Conservation (phyloP, 2,329 filamentous ascomycete genomes). For the Microdochium bolleyi region DNA sequence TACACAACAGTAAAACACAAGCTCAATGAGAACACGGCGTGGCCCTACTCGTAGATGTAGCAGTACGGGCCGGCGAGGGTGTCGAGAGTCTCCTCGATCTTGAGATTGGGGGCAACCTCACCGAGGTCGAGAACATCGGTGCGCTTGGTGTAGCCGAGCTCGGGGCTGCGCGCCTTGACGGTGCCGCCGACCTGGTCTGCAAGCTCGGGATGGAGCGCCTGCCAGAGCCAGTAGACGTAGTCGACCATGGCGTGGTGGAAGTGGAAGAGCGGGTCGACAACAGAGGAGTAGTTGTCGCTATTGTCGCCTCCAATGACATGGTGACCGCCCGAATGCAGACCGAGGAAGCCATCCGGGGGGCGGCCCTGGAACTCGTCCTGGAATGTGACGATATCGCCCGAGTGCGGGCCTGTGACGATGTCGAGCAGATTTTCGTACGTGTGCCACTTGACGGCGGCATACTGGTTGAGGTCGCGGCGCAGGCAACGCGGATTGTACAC, state of each 20-base stretch:
- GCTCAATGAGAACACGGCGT: too few species aligned
- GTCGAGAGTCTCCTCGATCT: neutral
- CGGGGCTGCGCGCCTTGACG: conserved; percentile 2
- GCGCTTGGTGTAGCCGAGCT: neutral
- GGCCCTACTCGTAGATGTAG: neutral
- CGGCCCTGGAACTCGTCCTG: conserved; percentile 26
- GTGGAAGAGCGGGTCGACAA: conserved; percentile 19
- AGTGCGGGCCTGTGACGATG: conserved; percentile 16
- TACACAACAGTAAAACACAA: too few species aligned
- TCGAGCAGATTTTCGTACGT: conserved; percentile 11
- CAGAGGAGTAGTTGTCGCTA: conserved; percentile 20
- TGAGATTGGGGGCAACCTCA: neutral
- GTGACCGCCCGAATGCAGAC: conserved; percentile 29
- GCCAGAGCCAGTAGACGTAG: conserved; percentile 5
- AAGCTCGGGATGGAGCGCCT: conserved; percentile 8
- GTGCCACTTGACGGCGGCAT: neutral
- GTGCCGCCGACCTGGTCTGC: conserved; percentile 7
- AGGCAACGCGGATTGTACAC: neutral
- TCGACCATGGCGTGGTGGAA: conserved; percentile 2
- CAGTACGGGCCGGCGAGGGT: neutral
- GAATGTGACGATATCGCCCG: conserved; percentile 17
- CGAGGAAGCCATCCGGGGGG: conserved; percentile 11
- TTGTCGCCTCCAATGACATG: conserved; percentile 28
- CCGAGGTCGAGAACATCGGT: neutral
- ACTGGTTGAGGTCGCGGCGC: neutral